Conservation (phyloP, 2,329 filamentous ascomycete genomes). For the Lecanicillium sp. region DNA sequence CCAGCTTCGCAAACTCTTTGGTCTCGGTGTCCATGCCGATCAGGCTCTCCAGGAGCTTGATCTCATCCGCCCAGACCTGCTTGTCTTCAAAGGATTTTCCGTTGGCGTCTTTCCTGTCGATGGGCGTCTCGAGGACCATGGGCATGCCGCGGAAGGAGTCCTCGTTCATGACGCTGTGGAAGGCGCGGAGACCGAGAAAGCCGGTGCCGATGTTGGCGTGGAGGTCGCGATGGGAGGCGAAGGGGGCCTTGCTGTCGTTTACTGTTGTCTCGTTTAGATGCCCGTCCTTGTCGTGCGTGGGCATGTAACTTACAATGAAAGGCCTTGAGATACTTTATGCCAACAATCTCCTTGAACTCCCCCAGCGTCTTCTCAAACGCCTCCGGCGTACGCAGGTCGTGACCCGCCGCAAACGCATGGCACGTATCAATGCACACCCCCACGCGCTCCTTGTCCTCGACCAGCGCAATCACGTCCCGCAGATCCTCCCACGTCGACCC, state of each 20-base stretch:
- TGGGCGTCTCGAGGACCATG: constrained; percentile 95
- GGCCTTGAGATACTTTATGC: constrained; percentile 72
- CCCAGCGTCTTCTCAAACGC: constrained; percentile 68
- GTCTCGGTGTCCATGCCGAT: constrained; percentile 75
- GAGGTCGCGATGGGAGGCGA: constrained; percentile 74
- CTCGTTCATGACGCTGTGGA: constrained; percentile 87
- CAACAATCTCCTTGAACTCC: constrained; percentile 72
- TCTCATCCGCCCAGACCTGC: constrained; percentile 83
- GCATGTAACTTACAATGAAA: constrained; percentile 53
- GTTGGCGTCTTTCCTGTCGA: constrained; percentile 61
- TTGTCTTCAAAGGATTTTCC: constrained; percentile 71
- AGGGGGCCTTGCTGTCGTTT: constrained; percentile 92
- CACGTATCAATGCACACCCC: constrained; percentile 97
- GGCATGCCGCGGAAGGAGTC: constrained; percentile 69
- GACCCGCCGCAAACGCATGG: constrained; percentile 90
- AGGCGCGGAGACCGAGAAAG: constrained; percentile 83
- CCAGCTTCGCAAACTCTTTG: constrained; percentile 64
- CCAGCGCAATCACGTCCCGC: constrained; percentile 70
- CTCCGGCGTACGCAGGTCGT: constrained; percentile 73
- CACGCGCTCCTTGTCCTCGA: constrained; percentile 76
- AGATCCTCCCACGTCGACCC: constrained; percentile 83
- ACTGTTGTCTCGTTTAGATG: constrained; percentile 36
- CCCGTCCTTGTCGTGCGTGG: constrained; percentile 3
- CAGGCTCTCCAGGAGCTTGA: constrained; percentile 85
- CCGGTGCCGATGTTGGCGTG: constrained; percentile 97